Base-by-base conservation (phyloP, 225 moss, liverwort and hornwort species). In the Pseudisothecium myosuroides region DNA sequence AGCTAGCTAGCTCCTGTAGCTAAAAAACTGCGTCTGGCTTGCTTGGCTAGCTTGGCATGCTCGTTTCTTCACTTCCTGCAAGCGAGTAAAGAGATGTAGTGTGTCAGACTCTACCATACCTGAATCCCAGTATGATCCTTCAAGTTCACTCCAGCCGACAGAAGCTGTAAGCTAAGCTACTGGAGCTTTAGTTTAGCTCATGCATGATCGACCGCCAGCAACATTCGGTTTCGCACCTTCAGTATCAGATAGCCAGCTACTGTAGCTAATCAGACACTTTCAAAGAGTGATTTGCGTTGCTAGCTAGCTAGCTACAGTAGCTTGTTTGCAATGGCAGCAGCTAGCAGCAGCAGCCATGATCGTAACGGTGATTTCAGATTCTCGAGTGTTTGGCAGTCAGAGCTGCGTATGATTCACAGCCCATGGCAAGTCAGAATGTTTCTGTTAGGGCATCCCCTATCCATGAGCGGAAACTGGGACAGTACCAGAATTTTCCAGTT, bases 61-160 rank as follows among this genome's bases (percentile, higher is more conserved):
- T 69, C 39, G 78, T 29, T 74, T 26, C 83, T 56, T 50, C 60
- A 41, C 78, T 54, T 49, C 47, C 73, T 47, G 82, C 76, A 71
- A 82, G 85, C 85, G 75, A 84, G 81, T 80, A 45, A 65, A 83
- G 87, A 65, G 82, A 82, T 88, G 93, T 37, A 86, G 93, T 88
- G 89, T 91, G 91, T 91, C 93, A 93, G 91, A 86, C 86, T 79
- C 91, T 49, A 90, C 86, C 89, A 50, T 62, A 89, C 84, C 90
- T 88, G 89, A 85, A 89, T 90, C 88, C 81, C 81, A 79, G 83
- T 47, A 63, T 87, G 89, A 87, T 90, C 84, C 92, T 87, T 85
- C 74, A 67, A 69, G n/a, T 68, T 61, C 75, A 89, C 90, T 77
- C 87, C 89, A 90, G 87, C 81, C 86, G 89, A 92, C 88, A 92